These are phyloP conservation scores for Syzygium malaccense DNA, from an alignment of 441 rosid genomes.

Conservation along the genomic window DNA sequence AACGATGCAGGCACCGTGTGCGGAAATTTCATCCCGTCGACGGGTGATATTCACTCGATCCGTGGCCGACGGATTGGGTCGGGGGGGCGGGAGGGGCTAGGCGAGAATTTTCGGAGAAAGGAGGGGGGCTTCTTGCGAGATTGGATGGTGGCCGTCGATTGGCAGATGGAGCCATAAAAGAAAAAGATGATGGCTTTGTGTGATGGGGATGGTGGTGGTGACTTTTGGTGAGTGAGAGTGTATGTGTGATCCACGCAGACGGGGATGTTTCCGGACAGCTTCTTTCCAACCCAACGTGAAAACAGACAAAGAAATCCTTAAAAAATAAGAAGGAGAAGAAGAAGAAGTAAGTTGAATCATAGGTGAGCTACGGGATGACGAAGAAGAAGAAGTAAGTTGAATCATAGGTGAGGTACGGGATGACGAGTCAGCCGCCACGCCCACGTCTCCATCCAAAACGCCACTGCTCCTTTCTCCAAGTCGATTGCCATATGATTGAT, in stretches of 20 bases:
- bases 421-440: background rate
- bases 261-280: background rate
- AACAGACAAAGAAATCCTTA: background rate
- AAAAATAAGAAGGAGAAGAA: too few species aligned
- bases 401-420: background rate
- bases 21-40: background rate
- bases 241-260: background rate
- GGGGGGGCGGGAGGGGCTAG: background rate
- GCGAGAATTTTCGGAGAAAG: background rate
- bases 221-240: background rate
- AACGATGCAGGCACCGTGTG: background rate
- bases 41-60: background rate
- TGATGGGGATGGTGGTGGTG: background rate
- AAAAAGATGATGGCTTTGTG: background rate
- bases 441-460: background rate
- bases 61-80: background rate
- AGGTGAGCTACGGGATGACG: background rate
- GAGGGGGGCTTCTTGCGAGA: background rate
- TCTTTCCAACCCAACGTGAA: background rate
- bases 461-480: background rate
- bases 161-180: background rate
- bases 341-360: background rate
- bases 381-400: background rate
- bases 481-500: background rate
- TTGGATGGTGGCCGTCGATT: background rate